phyloP scores from a whole-genome alignment of 2,329 filamentous ascomycete species.

The Raffaelea ambrosiae region DNA sequence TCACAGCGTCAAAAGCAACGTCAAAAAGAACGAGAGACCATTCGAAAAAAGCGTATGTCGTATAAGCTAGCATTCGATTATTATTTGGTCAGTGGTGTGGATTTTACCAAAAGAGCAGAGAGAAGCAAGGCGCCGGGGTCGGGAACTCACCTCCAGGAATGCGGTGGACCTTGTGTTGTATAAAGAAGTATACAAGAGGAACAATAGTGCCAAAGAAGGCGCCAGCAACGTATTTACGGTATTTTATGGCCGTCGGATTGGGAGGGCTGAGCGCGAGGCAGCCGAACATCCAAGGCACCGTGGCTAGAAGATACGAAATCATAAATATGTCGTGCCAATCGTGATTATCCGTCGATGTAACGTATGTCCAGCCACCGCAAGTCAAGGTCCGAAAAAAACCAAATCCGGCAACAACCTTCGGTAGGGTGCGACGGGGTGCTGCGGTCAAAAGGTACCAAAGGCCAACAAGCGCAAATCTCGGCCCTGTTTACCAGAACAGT shows the following conservation, averaged over 20 bases:
- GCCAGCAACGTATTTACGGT: constrained; percentile 74
- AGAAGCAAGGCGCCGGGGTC: too few species aligned
- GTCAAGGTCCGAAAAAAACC: constrained; percentile 85
- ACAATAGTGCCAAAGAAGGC: constrained; percentile 87
- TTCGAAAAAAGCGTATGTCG: constrained; percentile 95
- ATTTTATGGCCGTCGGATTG: constrained; percentile 75
- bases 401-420: constrained; percentile 70
- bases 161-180: constrained; percentile 95
- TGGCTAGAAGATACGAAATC: constrained; percentile 94
- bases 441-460: constrained; percentile 88
- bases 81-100: too few species aligned
- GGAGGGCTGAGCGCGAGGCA: constrained; percentile 82
- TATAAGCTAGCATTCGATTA: constrained; percentile 72
- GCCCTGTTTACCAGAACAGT: constrained; percentile 45
- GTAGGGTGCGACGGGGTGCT: constrained; percentile 63
- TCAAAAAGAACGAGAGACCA: constrained; percentile 94
- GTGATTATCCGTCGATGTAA: constrained; percentile 96
- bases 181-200: constrained; percentile 91
- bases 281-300: constrained; percentile 88
- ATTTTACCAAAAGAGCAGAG: too few species aligned
- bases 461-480: constrained; percentile 81
- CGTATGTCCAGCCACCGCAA: constrained; percentile 96
- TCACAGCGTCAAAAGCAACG: constrained; percentile 92
- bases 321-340: constrained; percentile 99
- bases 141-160: constrained; percentile 77